Evolutionary conservation across 2,329 filamentous ascomycete species (phyloP).

Genomic region (Scortechinia acanthostroma): DNA sequence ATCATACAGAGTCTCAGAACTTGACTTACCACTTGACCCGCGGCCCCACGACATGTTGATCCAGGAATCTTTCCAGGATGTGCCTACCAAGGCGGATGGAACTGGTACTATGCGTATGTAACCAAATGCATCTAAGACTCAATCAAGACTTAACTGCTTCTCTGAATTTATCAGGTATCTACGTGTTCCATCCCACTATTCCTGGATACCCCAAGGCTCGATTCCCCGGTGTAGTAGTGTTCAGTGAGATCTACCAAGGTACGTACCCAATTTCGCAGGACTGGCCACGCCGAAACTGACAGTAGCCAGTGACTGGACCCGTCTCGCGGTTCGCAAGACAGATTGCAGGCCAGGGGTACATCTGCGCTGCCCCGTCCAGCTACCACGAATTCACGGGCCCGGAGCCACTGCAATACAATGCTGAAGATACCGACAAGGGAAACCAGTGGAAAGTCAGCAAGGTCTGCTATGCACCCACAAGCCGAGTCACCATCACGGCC

Average conservation of each 20-base stretch:
- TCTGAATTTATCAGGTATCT: constrained; percentile 1
- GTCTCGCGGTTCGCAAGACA: constrained; percentile 84
- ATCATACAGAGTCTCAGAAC: no score
- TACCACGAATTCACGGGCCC: constrained; percentile 91
- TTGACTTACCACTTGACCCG: no score
- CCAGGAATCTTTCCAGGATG: constrained; percentile 22
- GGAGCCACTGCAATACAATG: constrained; percentile 78
- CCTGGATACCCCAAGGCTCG: constrained; percentile 1
- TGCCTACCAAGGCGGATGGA: constrained; percentile 24
- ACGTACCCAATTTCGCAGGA: neutral
- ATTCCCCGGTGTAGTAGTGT: neutral
- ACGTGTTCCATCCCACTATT: neutral
- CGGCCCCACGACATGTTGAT: constrained; percentile 17
- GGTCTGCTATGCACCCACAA: constrained; percentile 27
- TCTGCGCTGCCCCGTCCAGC: constrained; percentile 80
- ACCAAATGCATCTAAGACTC: no score
- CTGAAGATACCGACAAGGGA: constrained; percentile 76
- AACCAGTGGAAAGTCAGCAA: constrained; percentile 83
- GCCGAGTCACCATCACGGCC: neutral
- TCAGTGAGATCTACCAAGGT: constrained; percentile 2
- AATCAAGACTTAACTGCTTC: no score
- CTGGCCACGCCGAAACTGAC: neutral
- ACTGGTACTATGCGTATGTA: constrained; percentile 24
- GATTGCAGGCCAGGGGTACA: constrained; percentile 87
- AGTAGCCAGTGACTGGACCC: constrained; percentile 61